Conservation (phyloP, 2,329 filamentous ascomycete species). For the Xylaria multiplex region DNA sequence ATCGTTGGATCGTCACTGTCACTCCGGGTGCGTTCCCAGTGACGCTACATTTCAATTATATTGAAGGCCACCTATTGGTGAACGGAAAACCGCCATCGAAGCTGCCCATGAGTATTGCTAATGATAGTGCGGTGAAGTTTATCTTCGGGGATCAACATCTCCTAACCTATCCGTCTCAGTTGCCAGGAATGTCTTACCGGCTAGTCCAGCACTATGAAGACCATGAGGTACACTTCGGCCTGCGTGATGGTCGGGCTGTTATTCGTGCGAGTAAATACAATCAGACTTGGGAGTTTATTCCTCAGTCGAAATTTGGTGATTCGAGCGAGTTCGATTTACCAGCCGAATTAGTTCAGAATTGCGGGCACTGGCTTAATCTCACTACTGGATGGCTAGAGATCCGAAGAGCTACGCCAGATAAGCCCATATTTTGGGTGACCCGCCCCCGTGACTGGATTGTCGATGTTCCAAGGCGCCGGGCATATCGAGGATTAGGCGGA, state of each 20-base stretch:
- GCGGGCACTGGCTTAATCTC: conserved; percentile 70
- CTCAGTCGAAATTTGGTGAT: conserved; percentile 44
- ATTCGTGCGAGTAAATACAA: conserved; percentile 52
- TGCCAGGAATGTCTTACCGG: conserved; percentile 63
- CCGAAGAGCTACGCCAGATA: conserved; percentile 48
- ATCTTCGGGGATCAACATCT: conserved; percentile 52
- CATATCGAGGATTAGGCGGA: conserved; percentile 32
- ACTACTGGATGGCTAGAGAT: conserved; percentile 58
- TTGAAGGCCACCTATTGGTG: conserved; percentile 52
- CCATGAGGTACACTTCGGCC: conserved; percentile 66
- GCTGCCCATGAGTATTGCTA: conserved; percentile 62
- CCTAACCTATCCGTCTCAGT: conserved; percentile 61
- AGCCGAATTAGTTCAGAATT: conserved; percentile 58
- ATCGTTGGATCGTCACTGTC: conserved; percentile 40
- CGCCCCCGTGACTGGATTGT: conserved; percentile 51
- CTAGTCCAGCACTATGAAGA: conserved; percentile 44
- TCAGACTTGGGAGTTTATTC: conserved; percentile 51
- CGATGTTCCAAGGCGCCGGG: conserved; percentile 43
- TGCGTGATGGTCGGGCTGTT: conserved; percentile 53
- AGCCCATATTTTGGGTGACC: conserved; percentile 48
- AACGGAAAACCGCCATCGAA: conserved; percentile 53
- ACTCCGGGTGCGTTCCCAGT: conserved; percentile 31
- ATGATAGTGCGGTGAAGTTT: conserved; percentile 61
- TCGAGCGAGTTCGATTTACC: conserved; percentile 60
- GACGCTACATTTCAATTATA: conserved; percentile 50